Evolutionary conservation across 306 rosid genomes (phyloP), one percentile per base, ranked within the genome.

Genomic region (Medicago ruthenica): DNA sequence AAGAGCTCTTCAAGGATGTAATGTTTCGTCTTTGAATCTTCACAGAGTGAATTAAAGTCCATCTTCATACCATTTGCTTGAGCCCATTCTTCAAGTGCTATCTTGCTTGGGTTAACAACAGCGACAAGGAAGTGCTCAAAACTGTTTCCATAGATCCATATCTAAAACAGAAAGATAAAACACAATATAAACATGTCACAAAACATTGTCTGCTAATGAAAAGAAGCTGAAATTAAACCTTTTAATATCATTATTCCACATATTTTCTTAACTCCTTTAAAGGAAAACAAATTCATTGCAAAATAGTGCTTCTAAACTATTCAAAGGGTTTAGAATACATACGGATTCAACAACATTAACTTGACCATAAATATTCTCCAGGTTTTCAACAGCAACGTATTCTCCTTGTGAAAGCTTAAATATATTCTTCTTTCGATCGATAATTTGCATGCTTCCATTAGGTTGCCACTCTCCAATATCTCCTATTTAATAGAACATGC

Each of bases 401-500:
- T 94, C 98, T 80, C 98, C 98, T 85, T 94, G 98, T 20, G 98
- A 91, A 77, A 94, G 98, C 86, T 94, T 94, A 82, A 91, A 94
- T 78, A 94, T 94, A 83, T 94, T 94, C 93, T 94, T 94, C 89
- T 91, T 94, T 36, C 96, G 88, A 80, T 94, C 98, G 60, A 94
- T 87, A 47, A 94, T 89, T 87, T 87, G 88, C 90, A 94, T 81
- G 88, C 86, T 79, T 77, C 98, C 98, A 83, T 91, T 87, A 1
- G 84, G 76, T 85, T 89, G 97, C 98, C 98, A 94, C 87, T 94
- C 96, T 54, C 98, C 98, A 81, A 94, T 69, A 82, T 94, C 98
- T 75, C 98, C 97, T 94, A 84, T 75, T 60, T 65, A 71, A 84
- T 34, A 79, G 67, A 83, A 61, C 34, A 57, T 8, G 27, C 61